Conservation (phyloP, 768 basidiomycete genomes). For the Pulveroboletus ravenelii region DNA sequence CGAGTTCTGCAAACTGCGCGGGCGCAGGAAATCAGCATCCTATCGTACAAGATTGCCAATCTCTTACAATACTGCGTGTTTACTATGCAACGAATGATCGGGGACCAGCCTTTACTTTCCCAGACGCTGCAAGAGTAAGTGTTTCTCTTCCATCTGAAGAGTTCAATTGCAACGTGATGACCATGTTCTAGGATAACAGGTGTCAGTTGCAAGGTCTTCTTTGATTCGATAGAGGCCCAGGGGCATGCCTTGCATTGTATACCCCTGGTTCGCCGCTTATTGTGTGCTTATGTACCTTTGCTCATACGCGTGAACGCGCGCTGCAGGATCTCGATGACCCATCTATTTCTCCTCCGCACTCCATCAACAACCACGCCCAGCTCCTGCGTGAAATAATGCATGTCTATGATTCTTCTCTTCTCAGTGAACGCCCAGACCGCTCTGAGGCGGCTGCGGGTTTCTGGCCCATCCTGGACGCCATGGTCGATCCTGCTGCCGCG, state of each 20-base stretch:
- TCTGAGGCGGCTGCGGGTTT: constrained; percentile 17
- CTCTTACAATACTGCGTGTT: constrained; percentile 91
- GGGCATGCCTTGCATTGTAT: constrained; percentile 58
- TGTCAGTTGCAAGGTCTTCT: constrained; percentile 78
- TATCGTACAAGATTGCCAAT: constrained; percentile 89
- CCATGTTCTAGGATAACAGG: constrained; percentile 61
- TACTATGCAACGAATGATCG: constrained; percentile 91
- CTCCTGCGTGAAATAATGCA: constrained; percentile 84
- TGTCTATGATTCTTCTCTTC: constrained; percentile 83
- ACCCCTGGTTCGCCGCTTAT: constrained; percentile 42
- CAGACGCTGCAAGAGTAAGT: constrained; percentile 75
- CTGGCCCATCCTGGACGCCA: constrained; percentile 63
- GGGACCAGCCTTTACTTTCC: constrained; percentile 73
- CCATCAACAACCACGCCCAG: constrained; percentile 77
- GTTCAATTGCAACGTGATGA: neutral
- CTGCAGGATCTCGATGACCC: constrained; percentile 63
- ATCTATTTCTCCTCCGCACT: constrained; percentile 66
- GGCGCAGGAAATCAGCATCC: constrained; percentile 90
- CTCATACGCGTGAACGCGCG: neutral
- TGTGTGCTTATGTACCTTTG: neutral
- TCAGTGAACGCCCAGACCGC: constrained; percentile 42
- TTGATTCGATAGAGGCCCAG: constrained; percentile 81
- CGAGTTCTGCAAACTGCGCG: constrained; percentile 92
- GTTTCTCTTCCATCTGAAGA: neutral
- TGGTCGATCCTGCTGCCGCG: constrained; percentile 78